Evolutionary conservation across 2,329 filamentous ascomycete genomes (phyloP).

Genomic region (Lasiodiplodia sp.): DNA sequence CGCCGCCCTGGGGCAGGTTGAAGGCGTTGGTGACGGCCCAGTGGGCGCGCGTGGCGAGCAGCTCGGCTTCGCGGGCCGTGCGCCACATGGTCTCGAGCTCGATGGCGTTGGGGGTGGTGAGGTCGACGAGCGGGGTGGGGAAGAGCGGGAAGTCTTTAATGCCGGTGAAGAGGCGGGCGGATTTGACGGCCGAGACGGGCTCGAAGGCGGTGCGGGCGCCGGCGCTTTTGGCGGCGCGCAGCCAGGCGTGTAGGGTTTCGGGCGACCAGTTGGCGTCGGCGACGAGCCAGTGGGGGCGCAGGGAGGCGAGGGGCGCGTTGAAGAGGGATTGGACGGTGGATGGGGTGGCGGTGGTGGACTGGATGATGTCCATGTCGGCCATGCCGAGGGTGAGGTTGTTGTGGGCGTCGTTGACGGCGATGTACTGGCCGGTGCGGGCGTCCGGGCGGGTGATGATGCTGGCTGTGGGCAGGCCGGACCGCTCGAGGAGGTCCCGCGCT

Average conservation of each 20-base stretch:
- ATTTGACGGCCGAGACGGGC: conserved; percentile 85
- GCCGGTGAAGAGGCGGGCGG: conserved; percentile 69
- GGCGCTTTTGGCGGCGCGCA: conserved; percentile 65
- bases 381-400: conserved; percentile 90
- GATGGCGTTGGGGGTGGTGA: conserved; percentile 82
- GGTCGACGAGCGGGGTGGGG: conserved; percentile 70
- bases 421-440: conserved; percentile 83
- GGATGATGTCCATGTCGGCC: conserved; percentile 91
- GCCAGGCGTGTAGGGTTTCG: conserved; percentile 70
- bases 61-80: conserved; percentile 69
- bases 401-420: conserved; percentile 83
- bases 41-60: conserved; percentile 76
- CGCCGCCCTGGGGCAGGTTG: conserved; percentile 72
- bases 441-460: conserved; percentile 60
- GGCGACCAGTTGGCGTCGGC: conserved; percentile 88
- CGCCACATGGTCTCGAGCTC: conserved; percentile 83
- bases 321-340: conserved; percentile 44
- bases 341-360: conserved; percentile 46
- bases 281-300: conserved; percentile 70
- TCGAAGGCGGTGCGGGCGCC: conserved; percentile 77
- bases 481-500: conserved; percentile 70
- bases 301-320: conserved; percentile 60
- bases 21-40: conserved; percentile 81
- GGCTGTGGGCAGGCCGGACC: conserved; percentile 66
- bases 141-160: conserved; percentile 53